phyloP scores from a whole-genome alignment of 345 rosid species.

The Geranium brycei region DNA sequence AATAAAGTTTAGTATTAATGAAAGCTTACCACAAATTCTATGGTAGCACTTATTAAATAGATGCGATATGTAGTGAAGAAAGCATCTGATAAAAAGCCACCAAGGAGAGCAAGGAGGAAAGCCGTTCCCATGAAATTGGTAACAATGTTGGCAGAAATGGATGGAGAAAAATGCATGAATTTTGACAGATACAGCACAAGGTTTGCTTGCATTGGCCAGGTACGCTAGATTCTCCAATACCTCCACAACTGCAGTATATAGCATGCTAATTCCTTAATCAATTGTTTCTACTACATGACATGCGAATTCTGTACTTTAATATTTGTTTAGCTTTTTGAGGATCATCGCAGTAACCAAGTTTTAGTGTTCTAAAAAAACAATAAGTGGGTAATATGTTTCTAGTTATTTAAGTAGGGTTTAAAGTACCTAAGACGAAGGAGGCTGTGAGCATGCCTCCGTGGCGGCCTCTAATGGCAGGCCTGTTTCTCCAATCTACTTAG shows the following conservation, averaged over 20 bases:
- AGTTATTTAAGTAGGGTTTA: too few relatives aligned
- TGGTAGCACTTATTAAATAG: constrained; percentile 53
- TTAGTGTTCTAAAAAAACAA: too few relatives aligned
- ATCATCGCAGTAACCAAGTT: too few relatives aligned
- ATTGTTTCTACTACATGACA: too few relatives aligned
- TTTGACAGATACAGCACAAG: constrained; percentile 64
- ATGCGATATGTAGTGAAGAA: constrained; percentile 54
- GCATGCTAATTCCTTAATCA: too few relatives aligned
- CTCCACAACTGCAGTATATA: constrained; percentile 42
- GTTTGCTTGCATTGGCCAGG: constrained; percentile 88
- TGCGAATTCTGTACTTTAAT: too few relatives aligned
- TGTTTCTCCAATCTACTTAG: constrained; percentile 9
- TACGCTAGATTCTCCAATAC: constrained; percentile 79
- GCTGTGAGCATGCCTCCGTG: constrained; percentile 12
- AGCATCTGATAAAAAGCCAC: constrained; percentile 78
- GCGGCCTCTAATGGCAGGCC: constrained; percentile 5
- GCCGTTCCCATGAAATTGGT: constrained; percentile 90
- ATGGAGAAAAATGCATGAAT: constrained; percentile 67
- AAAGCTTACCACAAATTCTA: constrained; percentile 53
- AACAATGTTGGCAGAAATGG: constrained; percentile 64
- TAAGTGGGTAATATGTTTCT: too few relatives aligned
- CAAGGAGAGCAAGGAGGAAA: constrained; percentile 73
- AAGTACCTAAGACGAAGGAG: constrained; percentile 8
- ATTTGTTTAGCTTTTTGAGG: too few relatives aligned
- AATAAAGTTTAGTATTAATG: too few relatives aligned